Evolutionary conservation across 176 grass and related monocot genomes (phyloP).

Genomic region (Musa itinerans): DNA sequence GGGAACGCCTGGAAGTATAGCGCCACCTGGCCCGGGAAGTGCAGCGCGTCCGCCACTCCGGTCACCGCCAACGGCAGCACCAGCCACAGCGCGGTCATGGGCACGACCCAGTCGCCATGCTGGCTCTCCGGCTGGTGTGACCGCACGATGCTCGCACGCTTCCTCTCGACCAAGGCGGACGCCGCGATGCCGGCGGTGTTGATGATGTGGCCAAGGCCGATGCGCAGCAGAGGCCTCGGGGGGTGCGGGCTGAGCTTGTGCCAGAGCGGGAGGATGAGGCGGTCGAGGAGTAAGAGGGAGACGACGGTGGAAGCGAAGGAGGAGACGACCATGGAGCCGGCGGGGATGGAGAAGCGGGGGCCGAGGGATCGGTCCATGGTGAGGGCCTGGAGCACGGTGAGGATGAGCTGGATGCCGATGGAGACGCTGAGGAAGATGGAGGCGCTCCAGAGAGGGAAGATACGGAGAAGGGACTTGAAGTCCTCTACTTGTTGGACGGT

Average conservation of each 20-base stretch:
- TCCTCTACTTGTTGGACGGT: conserved; percentile 67
- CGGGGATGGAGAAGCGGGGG: conserved; percentile 38
- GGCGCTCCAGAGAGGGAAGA: conserved; percentile 54
- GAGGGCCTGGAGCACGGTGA: conserved; percentile 61
- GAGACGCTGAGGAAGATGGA: conserved; percentile 39
- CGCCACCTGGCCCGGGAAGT: conserved; percentile 55
- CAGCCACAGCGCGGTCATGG: conserved; percentile 58
- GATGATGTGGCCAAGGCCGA: conserved; percentile 47
- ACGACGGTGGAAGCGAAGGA: conserved; percentile 18
- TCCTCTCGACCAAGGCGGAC: conserved; percentile 45
- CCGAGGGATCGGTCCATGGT: conserved; percentile 59
- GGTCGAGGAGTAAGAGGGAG: conserved; percentile 45
- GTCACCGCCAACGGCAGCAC: conserved; percentile 43
- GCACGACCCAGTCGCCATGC: conserved; percentile 38
- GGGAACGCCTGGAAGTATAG: conserved; percentile 81
- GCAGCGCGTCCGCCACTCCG: conserved; percentile 43
- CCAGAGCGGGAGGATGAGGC: conserved; percentile 44
- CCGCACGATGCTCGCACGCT: conserved; percentile 27
- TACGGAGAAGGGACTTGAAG: conserved; percentile 44
- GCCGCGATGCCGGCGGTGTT: conserved; percentile 35
- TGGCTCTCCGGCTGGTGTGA: conserved; percentile 21
- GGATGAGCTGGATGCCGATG: conserved; percentile 48
- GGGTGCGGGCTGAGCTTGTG: conserved; percentile 12
- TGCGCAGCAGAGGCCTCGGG: conserved; percentile 42
- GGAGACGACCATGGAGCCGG: conserved; percentile 38